Evolutionary conservation across 306 rosid species (phyloP), one percentile per base, ranked within the genome.

Genomic region (Trifolium pratense): DNA sequence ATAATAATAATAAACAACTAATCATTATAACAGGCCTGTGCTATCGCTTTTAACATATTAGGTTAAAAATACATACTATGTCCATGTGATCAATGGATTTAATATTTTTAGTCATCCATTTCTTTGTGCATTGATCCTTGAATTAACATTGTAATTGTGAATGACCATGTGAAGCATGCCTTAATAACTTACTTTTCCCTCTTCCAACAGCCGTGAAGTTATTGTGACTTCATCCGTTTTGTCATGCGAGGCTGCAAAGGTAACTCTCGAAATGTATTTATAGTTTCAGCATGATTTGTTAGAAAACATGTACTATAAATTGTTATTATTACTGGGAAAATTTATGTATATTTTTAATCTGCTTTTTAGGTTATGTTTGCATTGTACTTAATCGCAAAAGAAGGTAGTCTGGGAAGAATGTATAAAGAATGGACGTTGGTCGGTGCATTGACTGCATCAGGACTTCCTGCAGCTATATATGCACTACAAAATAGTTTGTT

Each of bases 401-500:
- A 82, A 63, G 97, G 96, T 46, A 85, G 86, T 81, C 75, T 95
- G 65, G 86, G 76, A 83, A 90, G 78, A 76, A 74, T 58, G 31
- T 91, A 49, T 82, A 86, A 81, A 12, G 87, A 90, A 74, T 95
- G 99, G 97, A 95, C 86, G 79, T 84, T 95, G 86, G 65, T 84
- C 64, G 91, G 96, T 72, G 97, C 97, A 2, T 77, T 95, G 81
- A 90, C 96, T 71, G 97, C 99, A 57, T 95, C 97, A 36, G 99
- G 93, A 58, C 96, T 91, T 61, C 99, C 99, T 48, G 99, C 99
- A 1, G 96, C 94, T 32, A 95, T 90, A 46, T 95, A 95, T 73
- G 93, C 99, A 40, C 82, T 95, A 75, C 99, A 95, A 83, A 95
- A 91, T 83, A 95, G 97, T 80, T 88, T 95, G 85, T 83, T 95